Base-by-base conservation (phyloP, 768 basidiomycete genomes). In the Naganishia kalamii region DNA sequence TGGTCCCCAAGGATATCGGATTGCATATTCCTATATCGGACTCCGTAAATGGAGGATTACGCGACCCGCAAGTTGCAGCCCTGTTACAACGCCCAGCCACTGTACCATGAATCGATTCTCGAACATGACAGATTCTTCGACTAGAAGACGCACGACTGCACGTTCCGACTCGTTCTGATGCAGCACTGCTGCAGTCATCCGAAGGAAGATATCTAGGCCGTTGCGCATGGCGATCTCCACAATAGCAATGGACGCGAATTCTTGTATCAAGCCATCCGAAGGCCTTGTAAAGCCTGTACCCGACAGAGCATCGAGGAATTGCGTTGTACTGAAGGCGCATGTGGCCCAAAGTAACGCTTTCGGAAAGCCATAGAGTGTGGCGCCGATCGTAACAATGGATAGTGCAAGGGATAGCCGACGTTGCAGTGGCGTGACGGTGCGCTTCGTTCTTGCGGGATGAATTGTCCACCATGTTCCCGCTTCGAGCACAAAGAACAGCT, bases 401-500 rank as follows among this genome's bases (percentile, higher is more conserved):
- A n/a, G 43, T n/a, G 19, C 10, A 44, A 44, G 43, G 5, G 50
- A 51, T 51, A 32, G 11, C 10, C 27, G 23, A n/a, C 8, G 6
- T 21, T 19, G 27, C 6, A 23, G 15, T 29, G 13, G 4, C 15
- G 4, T 19, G 7, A 4, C 12, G 49, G 23, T 4, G 19, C 11
- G 7, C 11, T 29, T 30, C 27, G 7, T 17, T 25, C 30, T 4
- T 4, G 29, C 29, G 17, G 25, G 30, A n/a, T 32, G 33, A n/a
- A 52, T 35, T 32, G 51, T 32, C 51, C 51, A 52, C 51, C 29
- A 33, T 35, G 51, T 52, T 10, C 51, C 51, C 17, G 25, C 6
- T 32, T 52, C 62, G 48, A 63, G 11, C 11, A 51, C 47, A 13
- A 63, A 12, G 30, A 25, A 51, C 23, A 91, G 81, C 10, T 84